phyloP scores from a whole-genome alignment of 345 rosid species.

The Citrus hindsii region DNA sequence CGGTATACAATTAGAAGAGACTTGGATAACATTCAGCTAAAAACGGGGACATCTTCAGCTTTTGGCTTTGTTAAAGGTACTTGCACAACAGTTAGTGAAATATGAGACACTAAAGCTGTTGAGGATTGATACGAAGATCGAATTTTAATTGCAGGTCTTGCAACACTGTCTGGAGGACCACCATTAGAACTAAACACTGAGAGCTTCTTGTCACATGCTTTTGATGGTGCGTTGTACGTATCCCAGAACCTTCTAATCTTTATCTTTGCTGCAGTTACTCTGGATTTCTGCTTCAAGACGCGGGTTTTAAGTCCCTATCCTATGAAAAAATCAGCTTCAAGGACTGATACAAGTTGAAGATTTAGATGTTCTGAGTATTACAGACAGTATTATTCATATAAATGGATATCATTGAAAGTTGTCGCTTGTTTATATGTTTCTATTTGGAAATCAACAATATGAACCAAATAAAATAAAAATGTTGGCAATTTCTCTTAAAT shows the following conservation, averaged over 20 bases:
- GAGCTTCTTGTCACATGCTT: conserved; percentile 45
- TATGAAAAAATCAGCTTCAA: conserved; percentile 17
- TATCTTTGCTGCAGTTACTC: conserved; percentile 46
- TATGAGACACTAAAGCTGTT: background rate
- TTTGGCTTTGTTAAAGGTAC: conserved; percentile 78
- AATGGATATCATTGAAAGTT: background rate
- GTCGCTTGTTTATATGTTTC: background rate
- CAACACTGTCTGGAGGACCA: conserved; percentile 50
- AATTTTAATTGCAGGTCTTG: conserved; percentile 54
- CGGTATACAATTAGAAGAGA: conserved; percentile 79
- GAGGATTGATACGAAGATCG: background rate
- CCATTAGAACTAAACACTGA: conserved; percentile 51
- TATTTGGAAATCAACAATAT: background rate
- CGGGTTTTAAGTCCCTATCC: conserved; percentile 57
- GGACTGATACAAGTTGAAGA: conserved; percentile 7
- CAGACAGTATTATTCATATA: background rate
- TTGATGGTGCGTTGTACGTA: conserved; percentile 37
- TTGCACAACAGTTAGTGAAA: background rate
- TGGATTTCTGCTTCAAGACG: conserved; percentile 58
- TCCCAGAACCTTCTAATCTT: conserved; percentile 51
- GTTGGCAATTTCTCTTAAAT: background rate
- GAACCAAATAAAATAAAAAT: background rate
- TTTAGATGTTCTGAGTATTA: background rate
- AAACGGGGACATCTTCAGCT: conserved; percentile 75
- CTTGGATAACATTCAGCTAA: conserved; percentile 64